phyloP scores from a whole-genome alignment of 306 rosid genomes.

The Hylodesmum podocarpum region DNA sequence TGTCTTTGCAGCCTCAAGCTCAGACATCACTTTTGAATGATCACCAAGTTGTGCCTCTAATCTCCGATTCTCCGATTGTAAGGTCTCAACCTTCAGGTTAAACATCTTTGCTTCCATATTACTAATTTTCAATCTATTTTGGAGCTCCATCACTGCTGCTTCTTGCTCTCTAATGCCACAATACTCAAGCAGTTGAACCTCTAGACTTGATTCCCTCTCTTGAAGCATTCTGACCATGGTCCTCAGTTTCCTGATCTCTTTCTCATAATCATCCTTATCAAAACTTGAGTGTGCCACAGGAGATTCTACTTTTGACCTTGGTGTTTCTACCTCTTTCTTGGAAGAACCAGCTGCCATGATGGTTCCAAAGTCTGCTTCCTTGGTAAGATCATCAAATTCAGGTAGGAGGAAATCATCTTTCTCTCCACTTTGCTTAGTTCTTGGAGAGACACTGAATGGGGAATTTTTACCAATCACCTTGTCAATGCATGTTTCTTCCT shows the following conservation, averaged over 20 bases:
- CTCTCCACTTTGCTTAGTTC: constrained; percentile 38
- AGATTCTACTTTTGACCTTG: constrained; percentile 41
- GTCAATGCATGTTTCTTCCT: constrained; percentile 59
- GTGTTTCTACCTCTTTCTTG: constrained; percentile 46
- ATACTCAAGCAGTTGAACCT: constrained; percentile 78
- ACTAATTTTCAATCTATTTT: constrained; percentile 70
- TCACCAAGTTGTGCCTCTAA: constrained; percentile 54
- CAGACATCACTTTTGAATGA: constrained; percentile 53
- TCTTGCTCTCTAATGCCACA: constrained; percentile 90
- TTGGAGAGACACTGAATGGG: constrained; percentile 38
- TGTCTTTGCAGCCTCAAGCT: constrained; percentile 69
- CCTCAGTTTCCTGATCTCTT: constrained; percentile 62
- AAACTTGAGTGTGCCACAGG: constrained; percentile 35
- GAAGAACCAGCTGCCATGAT: constrained; percentile 39
- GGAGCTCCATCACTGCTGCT: constrained; percentile 77
- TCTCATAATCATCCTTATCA: constrained; percentile 60
- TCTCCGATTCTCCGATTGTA: constrained; percentile 64
- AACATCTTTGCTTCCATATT: constrained; percentile 80
- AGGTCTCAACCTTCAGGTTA: constrained; percentile 68
- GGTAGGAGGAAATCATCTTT: constrained; percentile 55
- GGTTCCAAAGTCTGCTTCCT: constrained; percentile 48
- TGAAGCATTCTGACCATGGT: constrained; percentile 61
- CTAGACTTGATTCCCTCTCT: constrained; percentile 78
- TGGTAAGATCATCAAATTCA: constrained; percentile 51
- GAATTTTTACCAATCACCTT: constrained; percentile 42